These are phyloP conservation scores for Metschnikowia continentalis DNA, from an alignment of 805 yeast species.

Conservation along the genomic window DNA sequence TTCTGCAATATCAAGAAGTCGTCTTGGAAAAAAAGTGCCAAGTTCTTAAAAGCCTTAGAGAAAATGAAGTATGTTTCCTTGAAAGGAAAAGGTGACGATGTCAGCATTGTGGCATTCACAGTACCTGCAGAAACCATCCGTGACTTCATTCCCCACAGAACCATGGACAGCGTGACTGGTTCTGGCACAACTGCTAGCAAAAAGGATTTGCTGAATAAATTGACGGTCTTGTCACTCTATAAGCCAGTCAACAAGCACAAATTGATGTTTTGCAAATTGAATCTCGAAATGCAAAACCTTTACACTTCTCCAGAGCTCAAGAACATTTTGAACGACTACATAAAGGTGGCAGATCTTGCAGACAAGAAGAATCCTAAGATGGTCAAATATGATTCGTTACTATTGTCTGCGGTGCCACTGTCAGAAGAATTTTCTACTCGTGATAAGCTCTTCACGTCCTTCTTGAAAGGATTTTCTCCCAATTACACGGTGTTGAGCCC, in stretches of 20 bases:
- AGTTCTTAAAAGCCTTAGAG: slow-evolving; percentile 82
- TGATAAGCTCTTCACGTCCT: slow-evolving; percentile 42
- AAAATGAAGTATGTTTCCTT: slow-evolving; percentile 62
- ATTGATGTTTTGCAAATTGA: slow-evolving; percentile 42
- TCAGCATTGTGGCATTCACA: slow-evolving; percentile 39
- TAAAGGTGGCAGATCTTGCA: slow-evolving; percentile 48
- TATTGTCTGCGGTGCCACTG: slow-evolving; percentile 41
- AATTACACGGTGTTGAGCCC: slow-evolving; percentile 48
- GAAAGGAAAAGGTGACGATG: slow-evolving; percentile 84
- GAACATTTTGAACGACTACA: slow-evolving; percentile 50
- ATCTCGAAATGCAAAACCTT: slow-evolving; percentile 32
- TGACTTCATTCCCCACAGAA: slow-evolving; percentile 62
- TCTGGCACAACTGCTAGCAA: slow-evolving; percentile 22
- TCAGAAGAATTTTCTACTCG: slow-evolving; percentile 29
- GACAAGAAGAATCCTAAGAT: slow-evolving; percentile 48
- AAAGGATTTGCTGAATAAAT: slow-evolving; percentile 23
- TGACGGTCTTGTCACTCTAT: slow-evolving; percentile 40
- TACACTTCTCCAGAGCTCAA: slow-evolving; percentile 57
- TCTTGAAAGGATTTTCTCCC: slow-evolving; percentile 47
- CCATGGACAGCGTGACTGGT: slow-evolving; percentile 20
- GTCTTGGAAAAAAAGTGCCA: slow-evolving; percentile 85
- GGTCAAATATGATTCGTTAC: slow-evolving; percentile 51
- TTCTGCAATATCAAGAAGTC: slow-evolving; percentile 68
- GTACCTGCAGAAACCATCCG: slow-evolving; percentile 37
- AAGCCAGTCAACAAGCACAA: slow-evolving; percentile 54